Conservation (phyloP, 768 basidiomycete genomes). For the Boletus bicolor region DNA sequence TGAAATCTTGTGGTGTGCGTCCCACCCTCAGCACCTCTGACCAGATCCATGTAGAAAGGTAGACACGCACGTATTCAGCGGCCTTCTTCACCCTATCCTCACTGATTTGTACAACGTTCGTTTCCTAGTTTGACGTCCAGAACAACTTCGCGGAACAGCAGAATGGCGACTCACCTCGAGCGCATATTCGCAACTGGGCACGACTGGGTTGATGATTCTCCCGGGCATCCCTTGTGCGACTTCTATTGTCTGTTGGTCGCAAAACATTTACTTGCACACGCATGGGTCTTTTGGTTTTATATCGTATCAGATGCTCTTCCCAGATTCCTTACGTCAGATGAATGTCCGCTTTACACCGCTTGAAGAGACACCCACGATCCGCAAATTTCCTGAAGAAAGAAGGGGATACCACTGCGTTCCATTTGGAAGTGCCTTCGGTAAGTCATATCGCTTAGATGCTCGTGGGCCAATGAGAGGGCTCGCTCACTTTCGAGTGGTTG, state of each 20-base stretch:
- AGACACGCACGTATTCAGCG: constrained; percentile 55
- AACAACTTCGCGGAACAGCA: background rate
- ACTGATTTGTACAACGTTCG: constrained; percentile 57
- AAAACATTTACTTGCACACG: background rate
- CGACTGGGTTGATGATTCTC: constrained; percentile 51
- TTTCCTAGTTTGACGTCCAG: constrained; percentile 41
- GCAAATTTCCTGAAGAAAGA: background rate
- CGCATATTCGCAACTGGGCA: constrained; percentile 54
- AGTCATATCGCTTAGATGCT: background rate
- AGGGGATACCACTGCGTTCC: background rate
- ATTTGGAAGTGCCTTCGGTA: background rate
- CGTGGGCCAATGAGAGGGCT: background rate
- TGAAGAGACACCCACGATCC: background rate
- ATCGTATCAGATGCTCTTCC: background rate
- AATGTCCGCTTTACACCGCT: background rate
- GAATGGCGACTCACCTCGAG: constrained; percentile 43
- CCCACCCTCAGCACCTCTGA: constrained; percentile 3
- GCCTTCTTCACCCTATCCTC: constrained; percentile 59
- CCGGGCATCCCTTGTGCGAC: background rate
- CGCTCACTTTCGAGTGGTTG: background rate
- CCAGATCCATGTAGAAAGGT: constrained; percentile 2
- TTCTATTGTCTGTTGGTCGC: background rate
- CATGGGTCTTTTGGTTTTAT: constrained; percentile 3
- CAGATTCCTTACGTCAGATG: constrained; percentile 5
- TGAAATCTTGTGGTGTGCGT: constrained; percentile 49